A percentile compares a stretch with the other conserved stretches of the same genome.
These are phyloP conservation scores for Porphyra umbilicalis DNA, from an alignment of 31 red algal genomes.

Conservation along the genomic window DNA sequence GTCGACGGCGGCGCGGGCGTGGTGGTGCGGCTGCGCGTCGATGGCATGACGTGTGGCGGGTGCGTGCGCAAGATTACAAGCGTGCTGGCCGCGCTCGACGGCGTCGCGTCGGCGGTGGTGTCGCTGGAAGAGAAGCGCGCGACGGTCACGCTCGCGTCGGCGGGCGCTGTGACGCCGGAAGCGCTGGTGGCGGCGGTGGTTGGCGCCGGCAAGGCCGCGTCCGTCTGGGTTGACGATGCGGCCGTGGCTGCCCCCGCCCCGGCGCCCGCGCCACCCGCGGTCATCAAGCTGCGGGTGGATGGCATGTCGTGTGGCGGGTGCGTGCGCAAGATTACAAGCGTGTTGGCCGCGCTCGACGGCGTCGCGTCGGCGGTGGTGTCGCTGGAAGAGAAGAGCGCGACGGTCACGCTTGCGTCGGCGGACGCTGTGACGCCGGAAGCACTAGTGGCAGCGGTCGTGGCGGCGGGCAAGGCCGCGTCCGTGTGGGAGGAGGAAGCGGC, in stretches of 20 bases:
- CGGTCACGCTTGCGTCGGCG: slow-evolving; percentile 14
- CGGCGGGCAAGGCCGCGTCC: neutral
- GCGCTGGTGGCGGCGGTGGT: neutral
- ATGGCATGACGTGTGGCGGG: slow-evolving; percentile 25
- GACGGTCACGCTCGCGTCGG: neutral
- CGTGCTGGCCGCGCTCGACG: slow-evolving; percentile 18
- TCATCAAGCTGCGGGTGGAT: slow-evolving; percentile 10
- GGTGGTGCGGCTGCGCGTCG: neutral
- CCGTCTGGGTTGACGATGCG: neutral
- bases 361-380: slow-evolving; percentile 4
- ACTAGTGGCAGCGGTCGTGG: slow-evolving; percentile 11
- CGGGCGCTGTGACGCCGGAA: neutral
- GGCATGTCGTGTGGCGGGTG: slow-evolving; percentile 30
- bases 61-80: slow-evolving; percentile 27
- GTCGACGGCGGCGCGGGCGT: neutral
- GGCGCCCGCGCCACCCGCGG: neutral
- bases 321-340: slow-evolving; percentile 20
- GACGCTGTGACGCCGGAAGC: slow-evolving; percentile 7
- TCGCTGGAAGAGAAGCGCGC: slow-evolving; percentile 3
- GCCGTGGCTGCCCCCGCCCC: neutral
- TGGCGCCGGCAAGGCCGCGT: slow-evolving; percentile 27
- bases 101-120: slow-evolving; percentile 32
- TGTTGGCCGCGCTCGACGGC: slow-evolving; percentile 2
- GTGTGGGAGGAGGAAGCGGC: slow-evolving; percentile 2
- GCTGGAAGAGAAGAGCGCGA: slow-evolving; percentile 3